These are phyloP conservation scores for Boehmeria nivea DNA, from an alignment of 306 rosid genomes.

Conservation along the genomic window DNA sequence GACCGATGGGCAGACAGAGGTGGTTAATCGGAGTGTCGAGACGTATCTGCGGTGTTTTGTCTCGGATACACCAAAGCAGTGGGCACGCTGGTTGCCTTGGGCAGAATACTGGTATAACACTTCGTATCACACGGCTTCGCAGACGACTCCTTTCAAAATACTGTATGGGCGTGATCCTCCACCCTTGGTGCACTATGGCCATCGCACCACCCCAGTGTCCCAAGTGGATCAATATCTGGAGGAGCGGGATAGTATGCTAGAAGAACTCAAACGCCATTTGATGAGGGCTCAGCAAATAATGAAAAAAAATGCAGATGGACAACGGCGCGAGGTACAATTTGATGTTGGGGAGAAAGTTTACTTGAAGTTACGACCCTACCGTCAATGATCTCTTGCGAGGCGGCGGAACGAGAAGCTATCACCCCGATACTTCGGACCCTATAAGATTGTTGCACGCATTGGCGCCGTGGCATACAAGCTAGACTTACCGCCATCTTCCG, in stretches of 20 bases:
- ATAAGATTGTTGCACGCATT: background rate
- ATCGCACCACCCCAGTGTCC: no score
- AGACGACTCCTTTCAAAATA: no score
- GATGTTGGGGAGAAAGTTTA: background rate
- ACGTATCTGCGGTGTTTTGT: no score
- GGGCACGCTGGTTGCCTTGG: no score
- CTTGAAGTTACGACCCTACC: background rate
- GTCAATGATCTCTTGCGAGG: background rate
- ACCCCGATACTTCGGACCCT: background rate
- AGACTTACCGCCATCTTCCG: background rate
- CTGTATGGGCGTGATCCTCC: background rate
- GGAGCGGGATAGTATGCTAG: background rate
- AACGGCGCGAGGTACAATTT: background rate
- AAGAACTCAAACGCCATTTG: background rate
- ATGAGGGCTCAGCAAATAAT: background rate
- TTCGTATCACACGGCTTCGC: no score
- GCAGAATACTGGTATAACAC: no score
- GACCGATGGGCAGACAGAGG: no score
- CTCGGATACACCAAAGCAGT: no score
- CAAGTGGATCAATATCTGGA: background rate
- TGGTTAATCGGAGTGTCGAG: no score
- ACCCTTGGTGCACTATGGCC: background rate
- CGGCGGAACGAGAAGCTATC: background rate
- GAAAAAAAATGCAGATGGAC: background rate
- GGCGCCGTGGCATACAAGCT: background rate